Conservation (phyloP, 2,329 filamentous ascomycete genomes). For the Trichoderma oligosporum region DNA sequence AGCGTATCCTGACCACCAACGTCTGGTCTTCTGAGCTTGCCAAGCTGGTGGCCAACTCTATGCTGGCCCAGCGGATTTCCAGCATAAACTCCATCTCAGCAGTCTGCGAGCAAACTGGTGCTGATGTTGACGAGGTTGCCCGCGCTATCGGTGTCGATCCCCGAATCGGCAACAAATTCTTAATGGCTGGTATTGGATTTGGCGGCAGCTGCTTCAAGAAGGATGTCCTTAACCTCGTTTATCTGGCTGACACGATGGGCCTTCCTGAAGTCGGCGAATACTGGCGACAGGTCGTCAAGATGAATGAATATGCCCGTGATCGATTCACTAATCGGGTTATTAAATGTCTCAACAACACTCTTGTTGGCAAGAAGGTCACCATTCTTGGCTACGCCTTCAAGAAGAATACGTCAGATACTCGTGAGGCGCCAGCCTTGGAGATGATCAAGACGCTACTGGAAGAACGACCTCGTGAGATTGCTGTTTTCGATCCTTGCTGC, state of each 20-base stretch:
- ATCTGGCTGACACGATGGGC: constrained; percentile 67
- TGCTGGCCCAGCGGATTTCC: constrained; percentile 75
- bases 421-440: constrained; percentile 66
- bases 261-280: constrained; percentile 70
- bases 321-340: constrained; percentile 66
- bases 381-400: constrained; percentile 77
- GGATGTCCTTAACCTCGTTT: constrained; percentile 69
- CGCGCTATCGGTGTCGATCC: constrained; percentile 64
- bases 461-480: constrained; percentile 60
- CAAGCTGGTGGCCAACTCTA: constrained; percentile 75
- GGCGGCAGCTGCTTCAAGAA: constrained; percentile 81
- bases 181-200: constrained; percentile 73
- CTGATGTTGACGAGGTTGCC: constrained; percentile 70
- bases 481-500: constrained; percentile 65
- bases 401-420: constrained; percentile 71
- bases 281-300: constrained; percentile 68
- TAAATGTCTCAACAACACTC: constrained; percentile 62
- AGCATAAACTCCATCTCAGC: constrained; percentile 80
- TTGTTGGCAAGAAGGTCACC: constrained; percentile 66
- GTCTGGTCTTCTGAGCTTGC: constrained; percentile 74
- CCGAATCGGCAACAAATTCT: constrained; percentile 68
- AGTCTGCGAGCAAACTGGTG: constrained; percentile 72
- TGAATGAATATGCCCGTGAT: constrained; percentile 72
- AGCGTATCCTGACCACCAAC: constrained; percentile 67
- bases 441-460: constrained; percentile 63